Evolutionary conservation across 2,329 filamentous ascomycete genomes (phyloP).

Genomic region (Pseudogymnoascus sp.): DNA sequence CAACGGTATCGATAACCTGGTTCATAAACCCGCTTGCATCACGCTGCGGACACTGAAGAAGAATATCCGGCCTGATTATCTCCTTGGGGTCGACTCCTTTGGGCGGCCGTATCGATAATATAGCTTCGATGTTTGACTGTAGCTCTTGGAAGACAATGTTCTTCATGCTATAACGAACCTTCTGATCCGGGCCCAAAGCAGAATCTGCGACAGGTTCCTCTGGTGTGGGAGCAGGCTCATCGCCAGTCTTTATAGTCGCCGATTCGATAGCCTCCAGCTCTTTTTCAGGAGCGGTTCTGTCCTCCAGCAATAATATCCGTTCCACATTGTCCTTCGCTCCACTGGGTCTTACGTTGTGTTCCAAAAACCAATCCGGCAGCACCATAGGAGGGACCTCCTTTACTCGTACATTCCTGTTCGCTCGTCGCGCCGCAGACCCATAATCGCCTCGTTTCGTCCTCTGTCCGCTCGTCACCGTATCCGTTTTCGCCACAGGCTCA

Average conservation of each 20-base stretch:
- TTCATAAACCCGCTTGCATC: slow-evolving; percentile 48
- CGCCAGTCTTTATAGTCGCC: neutral
- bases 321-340: slow-evolving; percentile 6
- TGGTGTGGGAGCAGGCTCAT: neutral
- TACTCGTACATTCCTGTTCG: slow-evolving; percentile 18
- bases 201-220: neutral
- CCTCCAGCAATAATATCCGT: neutral
- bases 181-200: neutral
- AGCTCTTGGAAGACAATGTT: neutral
- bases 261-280: neutral
- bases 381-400: slow-evolving; percentile 41
- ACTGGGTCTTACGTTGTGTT: slow-evolving; percentile 37
- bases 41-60: slow-evolving; percentile 50
- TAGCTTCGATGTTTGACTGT: neutral
- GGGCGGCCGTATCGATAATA: slow-evolving; percentile 27
- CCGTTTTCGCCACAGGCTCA: slow-evolving; percentile 11
- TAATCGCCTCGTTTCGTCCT: slow-evolving; percentile 15
- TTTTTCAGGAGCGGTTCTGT: neutral
- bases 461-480: slow-evolving; percentile 11
- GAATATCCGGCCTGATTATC: slow-evolving; percentile 44
- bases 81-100: slow-evolving; percentile 34
- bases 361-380: slow-evolving; percentile 50
- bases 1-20: slow-evolving; percentile 54
- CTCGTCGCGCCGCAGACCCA: slow-evolving; percentile 17
- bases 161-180: neutral